Evolutionary conservation across 2,329 filamentous ascomycete genomes (phyloP).

Genomic region (Colletotrichum sp.): DNA sequence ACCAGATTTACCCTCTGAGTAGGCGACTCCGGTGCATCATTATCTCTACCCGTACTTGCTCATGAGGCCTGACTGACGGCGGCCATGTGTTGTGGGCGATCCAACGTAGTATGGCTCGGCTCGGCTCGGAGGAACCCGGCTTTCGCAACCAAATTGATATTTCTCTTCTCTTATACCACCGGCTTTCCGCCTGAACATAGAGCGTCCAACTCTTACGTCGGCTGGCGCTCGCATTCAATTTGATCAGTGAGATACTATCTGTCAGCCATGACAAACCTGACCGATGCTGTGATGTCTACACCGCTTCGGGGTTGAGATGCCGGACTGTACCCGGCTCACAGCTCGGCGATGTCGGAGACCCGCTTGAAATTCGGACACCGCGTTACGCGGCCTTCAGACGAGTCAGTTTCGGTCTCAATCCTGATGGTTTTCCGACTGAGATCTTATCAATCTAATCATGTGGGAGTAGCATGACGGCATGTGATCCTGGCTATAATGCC

Average conservation of each 20-base stretch:
- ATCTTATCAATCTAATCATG: not conserved
- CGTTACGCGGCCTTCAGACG: not conserved
- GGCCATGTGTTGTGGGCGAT: not conserved
- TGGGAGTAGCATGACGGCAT: not conserved
- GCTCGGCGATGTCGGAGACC: not conserved
- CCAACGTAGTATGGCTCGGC: not conserved
- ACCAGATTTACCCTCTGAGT: not conserved
- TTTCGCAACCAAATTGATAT: not conserved
- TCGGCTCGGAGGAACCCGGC: not conserved
- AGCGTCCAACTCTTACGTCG: not conserved
- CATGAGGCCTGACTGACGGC: not conserved
- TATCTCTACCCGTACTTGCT: not conserved
- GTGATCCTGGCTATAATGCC: not conserved
- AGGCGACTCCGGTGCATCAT: not conserved
- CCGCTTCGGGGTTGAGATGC: not conserved
- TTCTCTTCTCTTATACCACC: not conserved
- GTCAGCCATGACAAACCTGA: not conserved
- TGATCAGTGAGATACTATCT: not conserved
- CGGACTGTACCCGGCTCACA: not conserved
- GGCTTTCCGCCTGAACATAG: rapidly evolving
- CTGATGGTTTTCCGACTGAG: not conserved
- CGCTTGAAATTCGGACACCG: not conserved
- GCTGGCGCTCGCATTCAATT: not conserved
- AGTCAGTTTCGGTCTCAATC: not conserved
- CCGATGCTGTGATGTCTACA: not conserved